Base-by-base conservation (phyloP, 371 early-diverging fungal species). In the Sporodiniella umbellata region DNA sequence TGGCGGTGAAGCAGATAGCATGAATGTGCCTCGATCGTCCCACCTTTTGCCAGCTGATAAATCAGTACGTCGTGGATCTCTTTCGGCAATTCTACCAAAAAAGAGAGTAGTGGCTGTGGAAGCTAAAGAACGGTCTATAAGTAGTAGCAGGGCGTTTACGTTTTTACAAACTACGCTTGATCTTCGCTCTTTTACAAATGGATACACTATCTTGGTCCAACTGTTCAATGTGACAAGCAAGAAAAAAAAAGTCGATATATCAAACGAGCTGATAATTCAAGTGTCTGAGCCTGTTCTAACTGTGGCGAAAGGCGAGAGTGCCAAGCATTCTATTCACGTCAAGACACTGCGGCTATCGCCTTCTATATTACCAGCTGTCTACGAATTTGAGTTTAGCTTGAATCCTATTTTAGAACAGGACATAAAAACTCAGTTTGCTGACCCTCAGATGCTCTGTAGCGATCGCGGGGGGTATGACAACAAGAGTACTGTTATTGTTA, bases 391-490 rank as follows among this genome's bases (percentile, higher is more conserved):
- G 28, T 69, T 64, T 28, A 50, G 45, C 12, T 47, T 69, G 14
- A 28, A 42, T 6, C 73, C 67, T 8, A 54, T 54, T 2, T 43
- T 33, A 5, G 54, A 69, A 18, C 26, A 56, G 0, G 23, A 42
- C 17, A 53, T 40, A 22, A 50, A 51, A 0, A 54, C 44, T 17
- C 42, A 57, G 18, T 33, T 73, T 21, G 70, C 70, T 0, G 61
- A 67, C 0, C 65, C 63, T 12, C 65, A 62, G 28, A 58, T 68
- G 0, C 43, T 73, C 5, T 68, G 63, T 2, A 68, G 65, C 19
- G 70, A 67, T 37, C 55, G 40, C 12, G 7, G 17, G 17, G 30
- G 17, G 15, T 23, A 54, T 3, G 40, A 49, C 5, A 17, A 4
- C 18, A 37, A 62, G 24, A 62, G 67, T 3, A 17, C 50, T 0